phyloP scores from a whole-genome alignment of 139 green algal species.

The Spirogloea muscicola region DNA sequence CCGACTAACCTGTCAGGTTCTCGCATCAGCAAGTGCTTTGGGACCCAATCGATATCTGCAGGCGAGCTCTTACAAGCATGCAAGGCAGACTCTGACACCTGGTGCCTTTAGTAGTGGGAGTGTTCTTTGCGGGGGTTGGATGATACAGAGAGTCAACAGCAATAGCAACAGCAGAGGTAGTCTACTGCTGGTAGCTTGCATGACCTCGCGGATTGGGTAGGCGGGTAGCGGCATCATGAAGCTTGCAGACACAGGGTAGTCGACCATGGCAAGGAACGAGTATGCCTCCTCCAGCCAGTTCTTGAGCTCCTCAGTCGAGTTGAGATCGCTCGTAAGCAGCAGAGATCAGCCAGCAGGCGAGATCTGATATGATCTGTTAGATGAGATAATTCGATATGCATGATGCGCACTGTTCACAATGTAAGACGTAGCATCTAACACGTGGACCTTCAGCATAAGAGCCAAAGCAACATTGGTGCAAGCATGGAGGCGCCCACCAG shows the following conservation, averaged over 20 bases:
- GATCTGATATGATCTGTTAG: too few relatives aligned
- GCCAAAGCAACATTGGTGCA: not conserved
- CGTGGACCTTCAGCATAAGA: not conserved
- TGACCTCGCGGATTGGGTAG: constrained; percentile 27
- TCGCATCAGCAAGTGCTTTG: too few relatives aligned
- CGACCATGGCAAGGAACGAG: constrained; percentile 41
- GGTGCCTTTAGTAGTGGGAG: not conserved
- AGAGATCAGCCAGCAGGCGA: not conserved
- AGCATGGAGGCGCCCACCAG: not conserved
- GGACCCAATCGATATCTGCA: too few relatives aligned
- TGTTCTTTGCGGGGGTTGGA: not conserved
- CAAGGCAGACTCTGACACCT: not conserved
- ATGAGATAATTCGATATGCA: not conserved
- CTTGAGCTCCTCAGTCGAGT: not conserved
- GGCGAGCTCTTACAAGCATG: not conserved
- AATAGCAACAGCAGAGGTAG: not conserved
- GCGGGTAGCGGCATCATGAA: constrained; percentile 38
- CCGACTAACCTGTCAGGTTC: too few relatives aligned
- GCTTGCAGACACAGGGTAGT: constrained; percentile 30
- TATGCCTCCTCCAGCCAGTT: not conserved
- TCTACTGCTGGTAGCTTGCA: not conserved
- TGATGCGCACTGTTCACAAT: not conserved
- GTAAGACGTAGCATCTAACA: not conserved
- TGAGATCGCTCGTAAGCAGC: not conserved
- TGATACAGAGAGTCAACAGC: not conserved